These are phyloP conservation scores for Lactarius sp. DNA, from an alignment of 768 basidiomycete species.

Conservation along the genomic window DNA sequence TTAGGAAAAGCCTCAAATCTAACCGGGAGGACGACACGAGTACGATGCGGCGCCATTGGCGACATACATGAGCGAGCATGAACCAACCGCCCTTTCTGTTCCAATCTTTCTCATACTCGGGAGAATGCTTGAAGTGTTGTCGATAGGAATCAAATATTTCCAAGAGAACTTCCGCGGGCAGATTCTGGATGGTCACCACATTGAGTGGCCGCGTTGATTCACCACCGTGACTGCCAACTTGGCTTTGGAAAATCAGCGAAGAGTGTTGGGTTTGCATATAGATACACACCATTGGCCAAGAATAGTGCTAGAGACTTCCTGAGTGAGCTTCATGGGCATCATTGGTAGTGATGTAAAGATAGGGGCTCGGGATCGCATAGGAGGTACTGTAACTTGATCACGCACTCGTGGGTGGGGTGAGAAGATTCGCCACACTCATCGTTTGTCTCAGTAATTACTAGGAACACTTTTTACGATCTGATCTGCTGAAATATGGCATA, in stretches of 20 bases:
- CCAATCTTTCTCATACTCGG: not conserved
- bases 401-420: no score
- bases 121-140: not conserved
- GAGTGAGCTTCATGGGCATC: no score
- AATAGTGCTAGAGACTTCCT: no score
- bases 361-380: no score
- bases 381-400: no score
- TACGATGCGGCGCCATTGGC: constrained; percentile 1
- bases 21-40: not conserved
- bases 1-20: not conserved
- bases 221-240: not conserved
- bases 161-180: not conserved
- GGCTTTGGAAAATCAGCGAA: not conserved
- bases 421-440: no score
- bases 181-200: not conserved
- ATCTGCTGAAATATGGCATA: no score
- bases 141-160: constrained; percentile 8
- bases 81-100: not conserved
- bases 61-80: constrained; percentile 9
- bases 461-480: no score
- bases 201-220: not conserved
- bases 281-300: no score
- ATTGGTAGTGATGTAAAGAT: no score
- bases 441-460: no score
- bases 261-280: no score